phyloP scores from a whole-genome alignment of 352 stramenopile genomes.

The Pythium aphanidermatum region DNA sequence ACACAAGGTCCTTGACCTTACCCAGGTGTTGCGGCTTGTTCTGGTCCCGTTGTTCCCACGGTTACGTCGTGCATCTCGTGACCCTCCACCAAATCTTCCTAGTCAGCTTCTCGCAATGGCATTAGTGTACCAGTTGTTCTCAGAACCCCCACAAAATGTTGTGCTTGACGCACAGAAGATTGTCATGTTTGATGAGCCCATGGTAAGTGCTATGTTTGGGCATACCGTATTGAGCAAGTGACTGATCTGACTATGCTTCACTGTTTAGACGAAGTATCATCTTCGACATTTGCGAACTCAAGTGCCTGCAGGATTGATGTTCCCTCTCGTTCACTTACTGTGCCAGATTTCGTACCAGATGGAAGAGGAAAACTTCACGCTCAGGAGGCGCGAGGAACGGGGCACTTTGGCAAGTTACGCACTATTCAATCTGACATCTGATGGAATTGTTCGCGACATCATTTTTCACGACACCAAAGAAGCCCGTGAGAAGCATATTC shows the following conservation, averaged over 20 bases:
- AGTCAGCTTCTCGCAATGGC: conserved; percentile 80
- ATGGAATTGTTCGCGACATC: conserved; percentile 78
- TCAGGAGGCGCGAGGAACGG: conserved; percentile 77
- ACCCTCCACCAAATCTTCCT: conserved; percentile 68
- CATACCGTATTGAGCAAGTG: conserved; percentile 1
- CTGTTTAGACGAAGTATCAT: conserved; percentile 74
- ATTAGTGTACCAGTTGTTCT: conserved; percentile 81
- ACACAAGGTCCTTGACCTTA: conserved; percentile 82
- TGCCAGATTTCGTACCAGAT: conserved; percentile 88
- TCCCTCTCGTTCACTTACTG: conserved; percentile 74
- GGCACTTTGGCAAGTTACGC: conserved; percentile 68
- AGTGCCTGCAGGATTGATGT: conserved; percentile 75
- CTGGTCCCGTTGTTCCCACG: conserved; percentile 77
- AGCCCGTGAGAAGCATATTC: conserved; percentile 75
- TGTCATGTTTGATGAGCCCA: conserved; percentile 83
- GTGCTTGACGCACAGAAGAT: conserved; percentile 70
- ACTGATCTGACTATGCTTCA: conserved; percentile 1
- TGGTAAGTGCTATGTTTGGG: conserved; percentile 39
- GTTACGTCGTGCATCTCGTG: conserved; percentile 56
- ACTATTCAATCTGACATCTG: conserved; percentile 84
- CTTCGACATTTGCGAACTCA: conserved; percentile 75
- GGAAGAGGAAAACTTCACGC: conserved; percentile 76
- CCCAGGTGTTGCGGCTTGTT: conserved; percentile 78
- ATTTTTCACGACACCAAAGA: conserved; percentile 87
- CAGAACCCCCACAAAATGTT: conserved; percentile 75